Conservation (phyloP, 805 yeast genomes). For the Lipomyces sp. region DNA sequence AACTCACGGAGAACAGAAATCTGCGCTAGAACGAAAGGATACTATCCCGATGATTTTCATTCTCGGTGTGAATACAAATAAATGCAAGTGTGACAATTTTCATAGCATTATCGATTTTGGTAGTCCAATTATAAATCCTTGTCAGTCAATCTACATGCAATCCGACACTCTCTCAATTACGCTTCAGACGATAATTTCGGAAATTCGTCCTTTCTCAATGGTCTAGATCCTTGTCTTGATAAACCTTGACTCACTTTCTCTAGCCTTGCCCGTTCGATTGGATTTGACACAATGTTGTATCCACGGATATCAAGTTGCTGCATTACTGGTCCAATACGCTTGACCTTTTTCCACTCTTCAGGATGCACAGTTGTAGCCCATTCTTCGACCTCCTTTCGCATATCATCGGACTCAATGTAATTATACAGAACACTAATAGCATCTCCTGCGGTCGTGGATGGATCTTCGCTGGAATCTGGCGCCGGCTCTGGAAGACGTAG, state of each 20-base stretch:
- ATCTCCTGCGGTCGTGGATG: constrained; percentile 45
- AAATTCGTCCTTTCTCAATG: neutral
- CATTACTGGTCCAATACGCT: constrained; percentile 11
- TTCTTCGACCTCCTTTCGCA: constrained; percentile 33
- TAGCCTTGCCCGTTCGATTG: neutral
- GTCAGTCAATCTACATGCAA: too few species aligned
- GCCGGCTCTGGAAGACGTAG: constrained; percentile 50
- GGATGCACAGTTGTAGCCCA: constrained; percentile 39
- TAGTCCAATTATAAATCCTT: too few species aligned
- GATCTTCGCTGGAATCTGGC: constrained; percentile 15
- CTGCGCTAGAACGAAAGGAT: too few species aligned
- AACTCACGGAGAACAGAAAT: too few species aligned
- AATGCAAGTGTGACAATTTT: too few species aligned
- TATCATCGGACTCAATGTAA: constrained; percentile 45
- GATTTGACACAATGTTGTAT: neutral
- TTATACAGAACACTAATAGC: constrained; percentile 56
- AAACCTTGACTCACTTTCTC: neutral
- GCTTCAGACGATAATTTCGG: neutral
- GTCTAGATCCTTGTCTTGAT: neutral
- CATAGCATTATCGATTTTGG: too few species aligned
- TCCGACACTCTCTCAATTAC: too few species aligned
- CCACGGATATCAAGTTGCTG: constrained; percentile 20
- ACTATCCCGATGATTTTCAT: too few species aligned
- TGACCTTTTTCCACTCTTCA: constrained; percentile 32
- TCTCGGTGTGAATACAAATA: too few species aligned